A percentile compares a stretch with the other conserved stretches of the same genome.
These are phyloP conservation scores for Talaromyces thailandensis DNA, from an alignment of 495 filamentous ascomycete genomes.

Conservation along the genomic window DNA sequence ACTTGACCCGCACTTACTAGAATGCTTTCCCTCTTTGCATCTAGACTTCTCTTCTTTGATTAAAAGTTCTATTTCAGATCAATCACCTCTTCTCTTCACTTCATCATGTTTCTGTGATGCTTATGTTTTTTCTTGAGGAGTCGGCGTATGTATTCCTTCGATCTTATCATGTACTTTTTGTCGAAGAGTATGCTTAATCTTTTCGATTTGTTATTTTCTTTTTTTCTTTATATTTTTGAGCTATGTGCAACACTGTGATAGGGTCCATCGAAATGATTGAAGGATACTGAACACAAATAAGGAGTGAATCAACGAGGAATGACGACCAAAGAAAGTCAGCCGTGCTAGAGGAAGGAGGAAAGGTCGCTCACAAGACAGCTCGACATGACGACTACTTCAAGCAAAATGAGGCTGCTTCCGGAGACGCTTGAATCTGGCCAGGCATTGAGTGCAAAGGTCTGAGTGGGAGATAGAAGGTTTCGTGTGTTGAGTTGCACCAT, in stretches of 20 bases:
- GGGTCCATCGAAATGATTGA: not conserved
- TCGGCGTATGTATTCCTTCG: constrained; percentile 4
- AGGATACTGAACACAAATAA: not conserved
- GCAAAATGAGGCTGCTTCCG: not conserved
- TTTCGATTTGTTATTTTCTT: not conserved
- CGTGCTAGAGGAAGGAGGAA: not conserved
- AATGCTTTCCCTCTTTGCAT: constrained; percentile 9
- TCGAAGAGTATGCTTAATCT: not conserved
- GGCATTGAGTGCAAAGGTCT: not conserved
- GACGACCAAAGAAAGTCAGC: not conserved
- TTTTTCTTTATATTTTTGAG: not conserved
- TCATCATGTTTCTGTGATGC: constrained; percentile 13
- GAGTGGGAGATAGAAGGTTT: too few relatives aligned
- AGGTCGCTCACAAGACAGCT: not conserved
- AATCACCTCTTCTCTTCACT: constrained; percentile 11
- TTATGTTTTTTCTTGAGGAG: constrained; percentile 14
- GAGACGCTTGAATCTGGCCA: not conserved
- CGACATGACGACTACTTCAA: not conserved
- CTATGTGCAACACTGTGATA: not conserved
- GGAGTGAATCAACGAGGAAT: not conserved
- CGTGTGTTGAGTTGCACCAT: not conserved
- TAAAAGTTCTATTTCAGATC: constrained; percentile 14
- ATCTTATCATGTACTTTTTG: not conserved
- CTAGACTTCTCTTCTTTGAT: constrained; percentile 7
- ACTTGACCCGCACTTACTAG: constrained; percentile 85